Base-by-base conservation (phyloP, 192 early-diverging fungal species). In the Backusella tarrabulga region DNA sequence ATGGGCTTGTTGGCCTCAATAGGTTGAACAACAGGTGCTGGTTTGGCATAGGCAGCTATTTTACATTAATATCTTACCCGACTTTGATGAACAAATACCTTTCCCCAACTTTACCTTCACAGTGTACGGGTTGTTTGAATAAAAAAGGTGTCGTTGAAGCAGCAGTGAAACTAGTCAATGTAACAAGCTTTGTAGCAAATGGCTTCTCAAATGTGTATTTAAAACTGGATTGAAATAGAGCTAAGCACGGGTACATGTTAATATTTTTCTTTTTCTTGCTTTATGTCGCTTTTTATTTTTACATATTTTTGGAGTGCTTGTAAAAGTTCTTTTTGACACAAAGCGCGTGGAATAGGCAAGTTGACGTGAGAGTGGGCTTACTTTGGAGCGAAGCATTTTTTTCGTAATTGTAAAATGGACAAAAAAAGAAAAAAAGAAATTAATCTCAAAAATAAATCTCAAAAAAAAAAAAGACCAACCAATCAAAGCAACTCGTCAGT, bases 1-100 rank as follows among this genome's bases (percentile, higher is more conserved):
- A 83, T 26, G 0, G 84, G 76, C 12, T 86, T 72, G 19, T 72
- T 72, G 36, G 70, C 40, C 21, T 35, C 68, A 19, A 9, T 50
- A 50, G 46, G 68, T n/a, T 56, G 41, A 14, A 50, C 34, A 4
- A 54, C 21, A 9, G 67, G 23, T 54, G 40, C 19, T 6, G 15
- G 54, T 19, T 60, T 26, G 35, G 21, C 46, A 34, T 15, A 26
- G 17, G 46, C 35, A n/a, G 44, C 21, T 19, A 35, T 34, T 50
- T 50, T 32, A 38, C 42, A 14, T 34, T 17, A 12, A 29, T 44
- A 34, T 54, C 21, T 50, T 50, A n/a, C 6, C n/a, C 19, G n/a
- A 21, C 46, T 50, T 32, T 32, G 32, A 3, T n/a, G 46, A 9
- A 35, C 2, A 34, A 17, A 3, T 2, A 32, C 0, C 29, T 1